Evolutionary conservation across 1,284 basidiomycete genomes (phyloP).

Genomic region (Tylopilus orsonianus): DNA sequence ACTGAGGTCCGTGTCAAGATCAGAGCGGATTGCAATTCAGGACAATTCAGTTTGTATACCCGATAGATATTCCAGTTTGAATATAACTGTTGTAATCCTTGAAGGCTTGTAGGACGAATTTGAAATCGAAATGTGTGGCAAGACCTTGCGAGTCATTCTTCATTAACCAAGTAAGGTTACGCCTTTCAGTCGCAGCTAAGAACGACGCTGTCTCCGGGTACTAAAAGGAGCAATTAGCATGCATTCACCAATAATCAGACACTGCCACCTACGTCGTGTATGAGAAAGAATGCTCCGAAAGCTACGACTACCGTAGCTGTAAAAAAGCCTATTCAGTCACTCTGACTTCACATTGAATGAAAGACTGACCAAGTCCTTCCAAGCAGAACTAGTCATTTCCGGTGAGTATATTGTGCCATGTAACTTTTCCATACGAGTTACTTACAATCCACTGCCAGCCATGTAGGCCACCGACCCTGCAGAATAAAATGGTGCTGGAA

Average conservation of each 20-base stretch:
- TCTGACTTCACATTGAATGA: too few species aligned
- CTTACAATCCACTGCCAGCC: too few species aligned
- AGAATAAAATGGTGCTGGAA: not conserved
- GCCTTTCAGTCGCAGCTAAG: not conserved
- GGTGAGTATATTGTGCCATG: too few species aligned
- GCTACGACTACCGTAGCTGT: not conserved
- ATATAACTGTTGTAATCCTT: not conserved
- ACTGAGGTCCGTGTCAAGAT: not conserved
- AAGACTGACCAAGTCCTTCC: too few species aligned
- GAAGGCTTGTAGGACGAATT: not conserved
- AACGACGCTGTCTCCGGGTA: not conserved
- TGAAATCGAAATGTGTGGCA: too few species aligned
- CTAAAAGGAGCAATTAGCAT: not conserved
- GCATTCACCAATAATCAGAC: not conserved
- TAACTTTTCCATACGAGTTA: too few species aligned
- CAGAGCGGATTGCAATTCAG: not conserved
- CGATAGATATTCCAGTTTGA: not conserved
- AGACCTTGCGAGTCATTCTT: too few species aligned
- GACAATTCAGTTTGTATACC: not conserved
- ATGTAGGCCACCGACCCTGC: too few species aligned
- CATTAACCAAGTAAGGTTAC: not conserved
- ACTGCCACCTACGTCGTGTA: not conserved
- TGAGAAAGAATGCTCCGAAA: not conserved
- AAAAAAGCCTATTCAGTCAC: too few species aligned
- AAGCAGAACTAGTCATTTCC: too few species aligned